Base-by-base conservation (phyloP, 1,284 basidiomycete genomes). In the Cryptococcus sp. region DNA sequence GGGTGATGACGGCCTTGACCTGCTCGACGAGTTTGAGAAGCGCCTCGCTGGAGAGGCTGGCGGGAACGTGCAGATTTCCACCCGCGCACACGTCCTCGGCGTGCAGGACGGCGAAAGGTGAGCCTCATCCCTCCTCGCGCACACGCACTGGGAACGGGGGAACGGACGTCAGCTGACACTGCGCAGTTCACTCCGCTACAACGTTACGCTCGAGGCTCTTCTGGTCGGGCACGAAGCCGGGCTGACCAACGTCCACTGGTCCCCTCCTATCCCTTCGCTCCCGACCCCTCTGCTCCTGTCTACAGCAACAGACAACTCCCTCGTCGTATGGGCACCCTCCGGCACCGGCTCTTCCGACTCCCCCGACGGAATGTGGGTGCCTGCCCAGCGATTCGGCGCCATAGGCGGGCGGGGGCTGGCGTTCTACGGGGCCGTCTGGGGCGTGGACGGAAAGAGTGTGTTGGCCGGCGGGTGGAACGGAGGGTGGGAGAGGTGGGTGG, bases 391-490 rank as follows among this genome's bases (percentile, higher is more conserved):
- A 4, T 97, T 97, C 70, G 93, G 93, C 39, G 91, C 96, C 61
- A 82, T 97, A 45, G 90, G 90, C 23, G 91, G 91, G 0, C 87
- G 90, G 65, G 84, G 91, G 37, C 80, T 96, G 4, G 90, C 91
- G 0, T 95, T 98, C 73, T 86, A 94, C 50, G 91, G 91, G 2
- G 91, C 88, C 0, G 65, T 91, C 7, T 97, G 92, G 91, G 67
- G 75, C 2, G 54, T 59, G 42, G 55, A 60, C 8, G 69, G 61
- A 11, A 66, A 74, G n/a, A 85, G 87, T 39, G 87, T 85, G 0
- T 69, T 93, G 12, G 88, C 88, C 1, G 89, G 87, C 82, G 93
- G 91, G 0, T 97, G 94, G 93, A 86, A 85, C 50, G 93, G 94
- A 28, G 88, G 89, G 3, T 92, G 90, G 85, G 82, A 93, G 68